Percentiles rank a stretch among this genome's conserved stretches.
These are phyloP conservation scores for Phytophthora syringae DNA, from an alignment of 352 stramenopile genomes.

Conservation along the genomic window DNA sequence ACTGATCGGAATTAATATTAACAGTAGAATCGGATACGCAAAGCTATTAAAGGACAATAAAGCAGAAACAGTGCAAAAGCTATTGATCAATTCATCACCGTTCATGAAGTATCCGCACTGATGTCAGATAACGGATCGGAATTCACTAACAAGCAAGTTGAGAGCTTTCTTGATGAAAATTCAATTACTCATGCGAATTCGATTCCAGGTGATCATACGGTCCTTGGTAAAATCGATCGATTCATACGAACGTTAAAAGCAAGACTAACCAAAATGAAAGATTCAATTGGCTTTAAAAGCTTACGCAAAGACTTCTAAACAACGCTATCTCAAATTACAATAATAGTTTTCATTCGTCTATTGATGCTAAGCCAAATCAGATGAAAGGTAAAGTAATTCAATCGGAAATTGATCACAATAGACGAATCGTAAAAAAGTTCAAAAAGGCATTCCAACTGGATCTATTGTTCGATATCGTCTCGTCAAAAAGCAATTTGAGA, in stretches of 20 bases:
- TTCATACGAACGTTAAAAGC: slow-evolving; percentile 35
- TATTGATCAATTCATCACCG: slow-evolving; percentile 20
- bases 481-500: slow-evolving; percentile 17
- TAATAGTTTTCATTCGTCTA: slow-evolving; percentile 17
- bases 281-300: slow-evolving; percentile 10
- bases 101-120: slow-evolving; percentile 16
- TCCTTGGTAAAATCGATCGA: slow-evolving; percentile 34
- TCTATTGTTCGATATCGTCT: slow-evolving; percentile 21
- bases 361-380: slow-evolving; percentile 26
- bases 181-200: slow-evolving; percentile 29
- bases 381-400: slow-evolving; percentile 24
- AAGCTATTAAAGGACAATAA: slow-evolving; percentile 19
- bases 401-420: slow-evolving; percentile 12
- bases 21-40: slow-evolving; percentile 33
- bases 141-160: slow-evolving; percentile 16
- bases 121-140: slow-evolving; percentile 33
- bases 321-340: slow-evolving; percentile 31
- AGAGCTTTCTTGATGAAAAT: slow-evolving; percentile 19
- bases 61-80: slow-evolving; percentile 4
- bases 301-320: slow-evolving; percentile 9
- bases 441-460: slow-evolving; percentile 8
- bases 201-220: slow-evolving; percentile 25
- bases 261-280: slow-evolving; percentile 20
- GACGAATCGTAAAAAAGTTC: slow-evolving; percentile 15
- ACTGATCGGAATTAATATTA: slow-evolving; percentile 33